Percentiles rank a stretch among this genome's conserved stretches.
phyloP scores from a whole-genome alignment of 345 rosid genomes.

The Eucalyptus victrix region DNA sequence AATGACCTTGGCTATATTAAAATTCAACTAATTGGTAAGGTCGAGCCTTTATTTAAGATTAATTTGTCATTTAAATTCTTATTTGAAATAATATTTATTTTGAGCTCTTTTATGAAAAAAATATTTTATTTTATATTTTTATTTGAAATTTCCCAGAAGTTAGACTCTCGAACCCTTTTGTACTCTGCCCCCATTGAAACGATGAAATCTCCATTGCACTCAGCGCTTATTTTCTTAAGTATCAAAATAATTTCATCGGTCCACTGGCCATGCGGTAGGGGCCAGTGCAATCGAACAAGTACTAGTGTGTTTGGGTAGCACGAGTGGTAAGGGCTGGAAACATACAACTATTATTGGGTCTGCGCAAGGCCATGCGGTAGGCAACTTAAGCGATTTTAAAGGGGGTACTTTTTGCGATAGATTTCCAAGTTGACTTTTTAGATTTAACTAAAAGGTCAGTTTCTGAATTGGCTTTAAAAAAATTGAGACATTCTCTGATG shows the following conservation, averaged over 20 bases:
- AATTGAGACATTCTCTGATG: too few species aligned
- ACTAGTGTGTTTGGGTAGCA: not conserved
- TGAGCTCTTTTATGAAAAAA: too few species aligned
- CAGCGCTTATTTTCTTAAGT: not conserved
- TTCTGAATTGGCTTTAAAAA: too few species aligned
- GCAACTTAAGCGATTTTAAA: not conserved
- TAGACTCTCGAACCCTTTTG: not conserved
- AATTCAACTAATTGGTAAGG: too few species aligned
- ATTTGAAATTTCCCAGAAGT: not conserved
- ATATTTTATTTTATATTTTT: too few species aligned
- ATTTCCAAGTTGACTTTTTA: not conserved
- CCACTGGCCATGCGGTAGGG: not conserved
- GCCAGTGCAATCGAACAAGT: not conserved
- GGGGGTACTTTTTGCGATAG: not conserved
- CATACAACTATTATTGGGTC: not conserved
- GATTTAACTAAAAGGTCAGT: too few species aligned
- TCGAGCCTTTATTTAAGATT: too few species aligned
- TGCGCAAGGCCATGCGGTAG: not conserved
- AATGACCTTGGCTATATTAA: too few species aligned
- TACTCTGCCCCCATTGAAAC: not conserved
- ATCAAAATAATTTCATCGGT: not conserved
- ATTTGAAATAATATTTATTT: too few species aligned
- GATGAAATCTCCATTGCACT: not conserved
- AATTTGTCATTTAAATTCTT: too few species aligned
- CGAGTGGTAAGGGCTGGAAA: not conserved